Conservation (phyloP, 2,329 filamentous ascomycete genomes). For the Aphanoascus verrucosus region DNA sequence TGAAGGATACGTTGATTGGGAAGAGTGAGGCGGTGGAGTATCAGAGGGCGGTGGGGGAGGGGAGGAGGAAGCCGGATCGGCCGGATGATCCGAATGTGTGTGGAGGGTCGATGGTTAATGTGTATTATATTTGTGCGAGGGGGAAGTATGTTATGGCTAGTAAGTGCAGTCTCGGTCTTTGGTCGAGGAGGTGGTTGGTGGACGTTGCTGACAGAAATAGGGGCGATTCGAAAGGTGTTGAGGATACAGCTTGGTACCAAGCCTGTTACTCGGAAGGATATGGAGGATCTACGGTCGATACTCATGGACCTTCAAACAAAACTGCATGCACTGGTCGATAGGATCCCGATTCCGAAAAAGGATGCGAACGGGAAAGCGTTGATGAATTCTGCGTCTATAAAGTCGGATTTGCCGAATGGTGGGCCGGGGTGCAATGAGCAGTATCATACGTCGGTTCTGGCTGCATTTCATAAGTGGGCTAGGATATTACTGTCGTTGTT, state of each 20-base stretch:
- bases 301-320: slow-evolving; percentile 34
- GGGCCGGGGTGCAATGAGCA: slow-evolving; percentile 32
- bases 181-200: too few relatives aligned
- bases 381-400: slow-evolving; percentile 19
- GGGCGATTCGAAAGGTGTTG: slow-evolving; percentile 34
- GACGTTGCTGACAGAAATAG: slow-evolving; percentile 13
- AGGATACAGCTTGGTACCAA: slow-evolving; percentile 38
- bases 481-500: slow-evolving; percentile 36
- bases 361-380: slow-evolving; percentile 6
- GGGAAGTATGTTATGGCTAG: slow-evolving; percentile 39
- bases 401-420: slow-evolving; percentile 28
- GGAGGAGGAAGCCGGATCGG: slow-evolving; percentile 29
- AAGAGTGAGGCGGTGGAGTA: slow-evolving; percentile 31
- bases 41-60: slow-evolving; percentile 25
- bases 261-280: slow-evolving; percentile 34
- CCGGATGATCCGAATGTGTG: slow-evolving; percentile 35
- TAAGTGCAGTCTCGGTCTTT: slow-evolving; percentile 20
- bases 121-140: slow-evolving; percentile 35
- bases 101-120: slow-evolving; percentile 33
- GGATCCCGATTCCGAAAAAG: slow-evolving; percentile 27
- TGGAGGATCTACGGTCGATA: slow-evolving; percentile 36
- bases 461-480: slow-evolving; percentile 40
- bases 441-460: slow-evolving; percentile 35
- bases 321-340: slow-evolving; percentile 34
- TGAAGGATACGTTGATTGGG: slow-evolving; percentile 37